Base-by-base conservation (phyloP, 2,329 filamentous ascomycete species). In the Claviceps quebecensis region DNA sequence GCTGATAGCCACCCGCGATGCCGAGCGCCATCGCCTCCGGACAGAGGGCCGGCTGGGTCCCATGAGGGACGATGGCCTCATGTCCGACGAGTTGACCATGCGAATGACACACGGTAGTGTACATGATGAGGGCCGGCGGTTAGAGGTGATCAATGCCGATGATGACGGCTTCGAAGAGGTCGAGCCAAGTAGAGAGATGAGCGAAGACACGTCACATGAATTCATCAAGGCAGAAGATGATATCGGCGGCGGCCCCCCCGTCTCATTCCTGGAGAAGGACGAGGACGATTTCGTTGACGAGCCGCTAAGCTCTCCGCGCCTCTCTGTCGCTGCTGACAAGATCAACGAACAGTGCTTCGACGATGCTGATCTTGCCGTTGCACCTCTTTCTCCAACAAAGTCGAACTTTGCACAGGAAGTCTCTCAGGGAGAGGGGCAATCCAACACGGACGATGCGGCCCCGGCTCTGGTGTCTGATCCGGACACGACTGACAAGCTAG, bases 161-260 rank as follows among this genome's bases (percentile, higher is more conserved):
- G 88, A 95, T 57, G 93, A 97, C 63, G 87, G 87, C 1, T 97
- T 96, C 61, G 93, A 98, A 65, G 89, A 95, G 66, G 90, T 97
- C 9, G 77, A 77, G 37, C 76, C 78, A 47, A 72, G 72, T 45
- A 83, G 81, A 34, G 84, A 88, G 53, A 77, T 88, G 59, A 80
- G 79, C 17, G 86, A 90, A 55, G 83, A 87, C 48, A 79, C 77
- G 2, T 85, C 83, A 39, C 80, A 86, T 55, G 80, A 85, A 55
- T 78, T 85, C 53, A 75, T 82, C 57, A 81, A 81, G 62, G 73
- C 73, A 3, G 75, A 76, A 53, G 73, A 77, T 34, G 77, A 79
- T 53, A 72, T 78, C 5, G 57, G 61, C 4, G 55, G 57, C 5
- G 48, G 55, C n/a, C 58, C 62, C 16, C 52, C 58, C 37, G 55